Base-by-base conservation (phyloP, 495 filamentous ascomycete genomes). In the Niebla homalea region DNA sequence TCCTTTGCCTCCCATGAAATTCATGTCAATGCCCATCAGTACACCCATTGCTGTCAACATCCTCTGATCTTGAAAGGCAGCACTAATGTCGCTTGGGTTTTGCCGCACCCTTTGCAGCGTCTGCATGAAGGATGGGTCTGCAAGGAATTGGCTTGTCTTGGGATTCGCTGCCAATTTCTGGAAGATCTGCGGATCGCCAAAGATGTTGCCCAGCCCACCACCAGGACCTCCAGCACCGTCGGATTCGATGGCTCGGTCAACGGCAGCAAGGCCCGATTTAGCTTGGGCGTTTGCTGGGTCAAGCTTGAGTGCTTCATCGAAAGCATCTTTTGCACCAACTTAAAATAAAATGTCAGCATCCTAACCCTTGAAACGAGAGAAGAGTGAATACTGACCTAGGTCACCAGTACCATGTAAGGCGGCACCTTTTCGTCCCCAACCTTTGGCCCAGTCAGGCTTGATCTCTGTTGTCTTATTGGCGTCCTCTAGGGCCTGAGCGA, bases 361-460 rank as follows among this genome's bases (percentile, higher is more conserved):
- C 50, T 32, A 52, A 61, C 40, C 60, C 50, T 48, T 29, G 32
- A 43, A 32, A 14, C 10, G 25, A 8, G 21, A 23, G 5, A 11
- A 16, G 1, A 16, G 32, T 2, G 2, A 11, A 32, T 35, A 32
- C 74, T 16, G 54, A 84, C 80, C 58, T 18, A 96, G 77, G 62
- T 96, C 88, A 36, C 87, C 85, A 43, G 79, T 68, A 11, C 92
- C 92, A 66, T 92, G 92, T 23, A 86, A 72, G 46, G 92, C 92
- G 41, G 90, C 83, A 36, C 88, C 92, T 70, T 95, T 96, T 43
- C 92, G 80, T 40, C 81, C 78, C 78, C 87, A 92, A 59, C 92
- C 93, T 68, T 96, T 94, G 32, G 88, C 84, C 93, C 93, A 98
- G 71, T 97, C 90, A 14, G 92, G 85, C 73, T 97, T 97, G 64